These are phyloP conservation scores for Oryza officinalis DNA, from an alignment of 176 grass and related monocot species.

Conservation along the genomic window DNA sequence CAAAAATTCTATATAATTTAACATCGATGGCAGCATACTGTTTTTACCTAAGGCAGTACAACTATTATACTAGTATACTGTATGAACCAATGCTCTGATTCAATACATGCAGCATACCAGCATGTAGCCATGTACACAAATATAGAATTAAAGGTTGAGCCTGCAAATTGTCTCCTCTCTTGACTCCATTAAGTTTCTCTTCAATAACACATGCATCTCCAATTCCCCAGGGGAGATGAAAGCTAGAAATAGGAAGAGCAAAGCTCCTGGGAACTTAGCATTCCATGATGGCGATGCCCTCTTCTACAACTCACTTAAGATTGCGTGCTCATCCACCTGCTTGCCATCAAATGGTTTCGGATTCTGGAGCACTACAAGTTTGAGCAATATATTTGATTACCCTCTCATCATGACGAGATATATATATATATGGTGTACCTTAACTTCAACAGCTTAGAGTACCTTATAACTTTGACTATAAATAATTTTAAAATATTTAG, in stretches of 20 bases:
- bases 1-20: no score
- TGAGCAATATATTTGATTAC: conserved; percentile 20
- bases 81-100: neutral
- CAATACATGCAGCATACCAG: neutral
- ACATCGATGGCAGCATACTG: no score
- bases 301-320: conserved; percentile 23
- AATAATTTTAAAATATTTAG: no score
- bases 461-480: no score
- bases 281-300: neutral
- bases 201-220: conserved; percentile 16
- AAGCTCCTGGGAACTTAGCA: conserved; percentile 29
- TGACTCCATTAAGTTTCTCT: conserved; percentile 30
- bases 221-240: conserved; percentile 3
- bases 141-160: neutral
- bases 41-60: no score
- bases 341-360: conserved; percentile 22
- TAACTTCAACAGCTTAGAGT: neutral
- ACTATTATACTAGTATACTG: neutral
- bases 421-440: neutral
- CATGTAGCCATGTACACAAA: neutral
- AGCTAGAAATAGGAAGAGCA: neutral
- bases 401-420: neutral
- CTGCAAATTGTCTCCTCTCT: neutral
- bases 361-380: conserved; percentile 53
- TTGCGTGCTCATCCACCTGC: conserved; percentile 37